A percentile compares a stretch with the other conserved stretches of the same genome.
phyloP scores from a whole-genome alignment of 2,329 filamentous ascomycete species.

The Pseudogymnoascus sp. region DNA sequence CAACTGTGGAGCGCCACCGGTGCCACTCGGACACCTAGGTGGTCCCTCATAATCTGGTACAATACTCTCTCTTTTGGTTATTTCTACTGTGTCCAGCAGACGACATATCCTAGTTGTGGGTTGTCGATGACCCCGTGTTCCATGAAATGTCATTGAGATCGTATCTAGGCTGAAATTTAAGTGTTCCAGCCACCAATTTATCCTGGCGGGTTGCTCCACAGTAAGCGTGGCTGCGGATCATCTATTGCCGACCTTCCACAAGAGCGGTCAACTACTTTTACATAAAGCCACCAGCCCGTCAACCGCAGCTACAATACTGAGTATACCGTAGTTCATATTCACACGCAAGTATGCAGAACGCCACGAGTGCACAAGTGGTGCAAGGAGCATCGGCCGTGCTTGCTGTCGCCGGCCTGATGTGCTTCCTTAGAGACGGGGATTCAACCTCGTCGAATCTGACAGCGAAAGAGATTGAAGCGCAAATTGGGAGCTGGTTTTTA shows the following conservation, averaged over 20 bases:
- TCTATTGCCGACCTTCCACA: background rate
- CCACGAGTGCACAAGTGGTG: background rate
- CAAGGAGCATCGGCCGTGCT: background rate
- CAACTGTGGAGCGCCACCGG: background rate
- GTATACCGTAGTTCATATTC: background rate
- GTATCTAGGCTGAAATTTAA: too few relatives aligned
- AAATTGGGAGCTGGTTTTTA: background rate
- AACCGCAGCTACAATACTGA: background rate
- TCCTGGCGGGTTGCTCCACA: background rate
- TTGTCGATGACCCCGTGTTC: too few relatives aligned
- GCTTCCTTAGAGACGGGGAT: background rate
- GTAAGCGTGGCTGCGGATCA: background rate
- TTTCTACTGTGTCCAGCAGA: too few relatives aligned
- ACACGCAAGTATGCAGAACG: background rate
- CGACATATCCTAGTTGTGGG: too few relatives aligned
- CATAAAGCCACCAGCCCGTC: background rate
- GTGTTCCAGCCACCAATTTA: background rate
- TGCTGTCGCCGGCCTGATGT: background rate
- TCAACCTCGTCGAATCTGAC: background rate
- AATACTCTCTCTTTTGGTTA: too few relatives aligned
- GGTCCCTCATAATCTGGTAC: too few relatives aligned
- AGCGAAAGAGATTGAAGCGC: background rate
- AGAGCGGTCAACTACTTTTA: background rate
- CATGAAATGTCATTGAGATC: too few relatives aligned
- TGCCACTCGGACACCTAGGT: background rate